Evolutionary conservation across 2,329 filamentous ascomycete species (phyloP).

Genomic region (Aphanocladium album): DNA sequence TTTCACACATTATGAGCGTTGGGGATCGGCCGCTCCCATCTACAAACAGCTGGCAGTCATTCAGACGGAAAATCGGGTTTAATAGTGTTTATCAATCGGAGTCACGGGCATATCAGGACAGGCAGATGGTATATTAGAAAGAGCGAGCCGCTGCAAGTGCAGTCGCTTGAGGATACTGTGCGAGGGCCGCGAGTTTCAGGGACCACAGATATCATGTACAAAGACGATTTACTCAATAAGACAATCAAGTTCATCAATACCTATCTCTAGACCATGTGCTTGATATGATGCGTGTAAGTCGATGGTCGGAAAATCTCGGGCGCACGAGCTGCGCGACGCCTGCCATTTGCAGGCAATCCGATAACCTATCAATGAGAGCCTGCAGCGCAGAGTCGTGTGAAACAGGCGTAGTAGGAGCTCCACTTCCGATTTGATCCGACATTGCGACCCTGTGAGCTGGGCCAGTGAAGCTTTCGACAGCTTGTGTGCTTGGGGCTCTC

Average conservation of each 20-base stretch:
- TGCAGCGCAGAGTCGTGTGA: not conserved
- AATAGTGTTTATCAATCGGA: conserved; percentile 1
- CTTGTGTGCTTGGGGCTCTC: not conserved
- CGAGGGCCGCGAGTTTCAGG: not conserved
- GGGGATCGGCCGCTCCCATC: not conserved
- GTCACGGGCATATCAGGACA: not conserved
- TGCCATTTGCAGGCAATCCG: not conserved
- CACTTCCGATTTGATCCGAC: conserved; percentile 9
- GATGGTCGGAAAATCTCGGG: conserved; percentile 1
- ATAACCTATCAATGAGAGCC: not conserved
- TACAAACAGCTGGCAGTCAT: not conserved
- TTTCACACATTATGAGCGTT: not conserved
- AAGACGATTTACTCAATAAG: not conserved
- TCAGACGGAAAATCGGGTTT: not conserved
- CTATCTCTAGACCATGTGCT: not conserved
- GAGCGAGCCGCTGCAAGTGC: not conserved
- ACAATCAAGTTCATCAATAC: not conserved
- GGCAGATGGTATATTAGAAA: not conserved
- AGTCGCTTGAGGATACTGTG: not conserved
- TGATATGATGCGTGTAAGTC: not conserved
- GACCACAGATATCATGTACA: conserved; percentile 5
- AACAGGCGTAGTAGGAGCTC: not conserved
- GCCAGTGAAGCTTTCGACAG: not conserved
- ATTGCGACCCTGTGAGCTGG: not conserved
- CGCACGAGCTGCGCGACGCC: not conserved